Base-by-base conservation (phyloP, 805 yeast genomes). In the Candida maesae region DNA sequence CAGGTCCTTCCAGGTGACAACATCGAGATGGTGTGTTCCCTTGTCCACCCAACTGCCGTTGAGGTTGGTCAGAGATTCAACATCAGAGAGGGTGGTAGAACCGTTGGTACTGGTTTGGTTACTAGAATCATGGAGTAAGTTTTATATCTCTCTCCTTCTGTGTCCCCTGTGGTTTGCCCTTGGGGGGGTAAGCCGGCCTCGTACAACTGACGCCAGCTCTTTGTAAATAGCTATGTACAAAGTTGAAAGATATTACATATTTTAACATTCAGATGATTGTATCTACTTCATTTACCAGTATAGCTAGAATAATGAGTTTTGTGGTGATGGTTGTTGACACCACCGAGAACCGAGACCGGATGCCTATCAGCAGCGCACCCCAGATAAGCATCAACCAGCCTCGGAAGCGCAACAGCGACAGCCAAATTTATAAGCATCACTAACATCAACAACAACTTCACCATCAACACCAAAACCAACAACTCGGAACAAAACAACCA, bases 81-180 rank as follows among this genome's bases (percentile, higher is more conserved):
- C 81, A 78, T 93, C 67, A 93, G 99, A 81, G 99, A 93, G 76
- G 97, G 98, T 73, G 97, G 97, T 67, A 86, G 84, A 75, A 93
- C 99, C 53, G 97, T 93, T 55, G 99, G 96, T 70, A 93, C 99
- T 55, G 99, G 99, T 76, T 74, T 93, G 74, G 79, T 93, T 59
- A 93, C 99, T 60, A 83, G 96, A 71, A 81, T 88, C 67, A 66
- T 86, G 52, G 91, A 83, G 55, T 68, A 60, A 51, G 31, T n/a
- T n/a, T n/a, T n/a, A n/a, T n/a, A n/a, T n/a, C n/a, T n/a, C n/a
- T n/a, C n/a, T n/a, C n/a, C n/a, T n/a, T n/a, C 34, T 27, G 24
- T 10, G 7, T 21, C 24, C 10, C 24, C 24, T 8, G 7, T 21
- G 24, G 20, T 8, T 30, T 18, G 23, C n/a, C n/a, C n/a, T n/a